Percentiles rank a stretch among this genome's conserved stretches.
These are phyloP conservation scores for Chlorella sorokiniana DNA, from an alignment of 139 green algal genomes.

Conservation along the genomic window DNA sequence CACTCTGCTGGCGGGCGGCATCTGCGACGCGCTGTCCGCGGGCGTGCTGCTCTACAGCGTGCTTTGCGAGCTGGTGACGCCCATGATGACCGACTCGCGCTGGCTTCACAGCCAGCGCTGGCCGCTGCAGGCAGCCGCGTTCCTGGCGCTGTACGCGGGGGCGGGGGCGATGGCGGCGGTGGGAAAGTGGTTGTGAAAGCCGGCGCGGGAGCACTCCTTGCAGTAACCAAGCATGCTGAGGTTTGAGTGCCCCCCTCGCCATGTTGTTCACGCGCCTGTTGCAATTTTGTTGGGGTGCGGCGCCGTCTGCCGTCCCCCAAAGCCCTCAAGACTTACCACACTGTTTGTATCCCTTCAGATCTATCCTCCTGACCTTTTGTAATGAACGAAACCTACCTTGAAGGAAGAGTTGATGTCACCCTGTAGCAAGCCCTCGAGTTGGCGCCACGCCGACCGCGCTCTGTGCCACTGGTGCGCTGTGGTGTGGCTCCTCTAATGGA, in stretches of 20 bases:
- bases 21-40: slow-evolving; percentile 60
- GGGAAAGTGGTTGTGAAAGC: slow-evolving; percentile 33
- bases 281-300: no score
- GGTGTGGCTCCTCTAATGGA: no score
- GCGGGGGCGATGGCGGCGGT: slow-evolving; percentile 30
- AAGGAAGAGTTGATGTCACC: no score
- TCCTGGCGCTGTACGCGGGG: slow-evolving; percentile 31
- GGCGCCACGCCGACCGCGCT: no score
- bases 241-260: neutral
- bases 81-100: slow-evolving; percentile 24
- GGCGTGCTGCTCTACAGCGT: slow-evolving; percentile 72
- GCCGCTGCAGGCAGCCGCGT: neutral
- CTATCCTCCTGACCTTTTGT: no score
- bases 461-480: no score
- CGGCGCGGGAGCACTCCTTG: neutral
- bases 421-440: no score
- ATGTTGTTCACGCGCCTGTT: neutral
- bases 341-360: no score
- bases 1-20: slow-evolving; percentile 51
- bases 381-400: no score
- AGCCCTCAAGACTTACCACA: no score
- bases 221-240: neutral
- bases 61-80: slow-evolving; percentile 63
- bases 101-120: neutral
- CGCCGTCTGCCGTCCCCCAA: no score